These are phyloP conservation scores for Boletus sp. DNA, from an alignment of 1,284 basidiomycete genomes.

Conservation along the genomic window DNA sequence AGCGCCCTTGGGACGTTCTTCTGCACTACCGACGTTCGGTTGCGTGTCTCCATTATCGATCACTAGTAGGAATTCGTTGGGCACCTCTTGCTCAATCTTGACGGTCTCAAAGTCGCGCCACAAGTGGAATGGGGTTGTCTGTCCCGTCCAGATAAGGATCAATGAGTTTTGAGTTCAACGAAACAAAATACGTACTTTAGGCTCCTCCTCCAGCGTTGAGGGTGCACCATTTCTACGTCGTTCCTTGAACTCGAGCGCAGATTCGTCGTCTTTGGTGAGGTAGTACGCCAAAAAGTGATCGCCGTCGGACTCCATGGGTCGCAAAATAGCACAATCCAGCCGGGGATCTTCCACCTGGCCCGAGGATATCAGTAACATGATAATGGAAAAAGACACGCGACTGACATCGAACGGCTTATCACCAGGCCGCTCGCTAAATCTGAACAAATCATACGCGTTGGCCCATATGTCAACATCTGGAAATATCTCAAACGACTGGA, in stretches of 20 bases:
- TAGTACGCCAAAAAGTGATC: conserved; percentile 90
- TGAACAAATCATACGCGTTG: conserved; percentile 85
- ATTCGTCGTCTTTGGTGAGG: conserved; percentile 74
- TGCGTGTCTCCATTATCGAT: conserved; percentile 57
- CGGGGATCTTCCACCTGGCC: conserved; percentile 67
- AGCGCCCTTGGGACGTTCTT: conserved; percentile 56
- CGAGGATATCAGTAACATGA: conserved; percentile 1
- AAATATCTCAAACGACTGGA: conserved; percentile 82
- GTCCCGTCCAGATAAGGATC: neutral
- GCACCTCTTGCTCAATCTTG: conserved; percentile 77
- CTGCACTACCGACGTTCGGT: conserved; percentile 15
- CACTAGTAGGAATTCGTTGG: conserved; percentile 80
- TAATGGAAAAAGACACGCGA: neutral
- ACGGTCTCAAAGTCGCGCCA: conserved; percentile 80
- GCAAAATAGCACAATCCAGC: conserved; percentile 78
- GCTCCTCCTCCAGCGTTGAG: conserved; percentile 48
- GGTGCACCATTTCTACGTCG: conserved; percentile 39
- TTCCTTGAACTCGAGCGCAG: conserved; percentile 57
- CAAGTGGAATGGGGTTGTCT: conserved; percentile 69
- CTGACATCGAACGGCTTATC: conserved; percentile 63
- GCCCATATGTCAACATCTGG: conserved; percentile 88
- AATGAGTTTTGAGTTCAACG: neutral
- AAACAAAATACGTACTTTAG: conserved; percentile 33
- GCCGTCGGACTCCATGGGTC: conserved; percentile 82
- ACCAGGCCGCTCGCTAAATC: conserved; percentile 85